Evolutionary conservation across 768 basidiomycete genomes (phyloP).

Genomic region (Termitomyces sp.): DNA sequence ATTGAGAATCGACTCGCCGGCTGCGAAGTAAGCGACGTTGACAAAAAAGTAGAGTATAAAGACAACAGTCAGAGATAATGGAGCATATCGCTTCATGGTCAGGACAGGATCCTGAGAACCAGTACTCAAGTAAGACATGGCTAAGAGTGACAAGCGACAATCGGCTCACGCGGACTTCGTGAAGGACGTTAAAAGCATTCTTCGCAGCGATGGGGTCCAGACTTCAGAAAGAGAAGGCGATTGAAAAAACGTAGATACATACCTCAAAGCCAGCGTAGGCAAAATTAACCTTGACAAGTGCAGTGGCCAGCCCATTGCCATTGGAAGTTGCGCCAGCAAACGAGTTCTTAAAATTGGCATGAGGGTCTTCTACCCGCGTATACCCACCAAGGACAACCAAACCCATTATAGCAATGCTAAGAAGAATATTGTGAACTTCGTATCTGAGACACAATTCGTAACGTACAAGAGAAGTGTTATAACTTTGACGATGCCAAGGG

Average conservation of each 20-base stretch:
- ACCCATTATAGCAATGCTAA: conserved; percentile 48
- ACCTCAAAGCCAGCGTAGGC: conserved; percentile 36
- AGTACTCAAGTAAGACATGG: background rate
- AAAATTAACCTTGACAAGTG: conserved; percentile 34
- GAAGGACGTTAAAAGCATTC: conserved; percentile 45
- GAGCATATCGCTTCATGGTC: conserved; percentile 42
- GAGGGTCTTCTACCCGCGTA: conserved; percentile 53
- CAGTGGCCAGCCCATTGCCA: conserved; percentile 40
- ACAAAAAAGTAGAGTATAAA: conserved; percentile 45
- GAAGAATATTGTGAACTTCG: background rate
- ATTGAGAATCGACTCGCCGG: conserved; percentile 18
- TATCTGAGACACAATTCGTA: background rate
- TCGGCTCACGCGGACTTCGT: conserved; percentile 32
- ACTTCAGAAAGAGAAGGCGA: no score
- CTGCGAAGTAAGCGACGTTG: conserved; percentile 40
- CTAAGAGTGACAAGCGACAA: background rate
- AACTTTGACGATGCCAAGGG: conserved; percentile 30
- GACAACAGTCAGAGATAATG: conserved; percentile 43
- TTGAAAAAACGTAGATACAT: background rate
- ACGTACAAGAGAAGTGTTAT: conserved; percentile 27
- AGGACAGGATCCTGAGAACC: conserved; percentile 33
- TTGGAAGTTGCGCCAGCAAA: conserved; percentile 53
- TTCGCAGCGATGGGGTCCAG: background rate
- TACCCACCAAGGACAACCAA: conserved; percentile 59
- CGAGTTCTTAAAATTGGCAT: conserved; percentile 52